phyloP scores from a whole-genome alignment of 805 yeast genomes.

The Teunomyces panamensis region DNA sequence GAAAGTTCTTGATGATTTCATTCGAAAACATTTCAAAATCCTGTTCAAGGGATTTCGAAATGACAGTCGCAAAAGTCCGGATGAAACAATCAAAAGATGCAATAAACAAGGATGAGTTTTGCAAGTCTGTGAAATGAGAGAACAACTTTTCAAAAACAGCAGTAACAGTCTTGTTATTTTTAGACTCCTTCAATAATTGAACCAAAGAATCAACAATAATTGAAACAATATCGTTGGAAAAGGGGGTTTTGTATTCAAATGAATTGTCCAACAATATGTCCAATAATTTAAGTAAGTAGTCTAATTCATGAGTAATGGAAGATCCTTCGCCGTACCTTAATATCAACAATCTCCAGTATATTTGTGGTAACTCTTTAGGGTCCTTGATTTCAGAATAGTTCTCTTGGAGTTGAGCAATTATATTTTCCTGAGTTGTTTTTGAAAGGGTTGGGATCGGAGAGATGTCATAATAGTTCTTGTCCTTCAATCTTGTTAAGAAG shows the following conservation, averaged over 20 bases:
- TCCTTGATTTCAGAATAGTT: constrained; percentile 6
- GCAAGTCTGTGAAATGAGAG: constrained; percentile 20
- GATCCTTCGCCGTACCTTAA: constrained; percentile 35
- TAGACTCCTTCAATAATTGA: constrained; percentile 15
- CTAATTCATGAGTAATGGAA: constrained; percentile 12
- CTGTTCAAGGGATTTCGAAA: background rate
- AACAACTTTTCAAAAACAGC: constrained; percentile 11
- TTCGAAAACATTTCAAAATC: constrained; percentile 12
- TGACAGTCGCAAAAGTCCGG: constrained; percentile 1
- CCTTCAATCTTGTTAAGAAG: constrained; percentile 16
- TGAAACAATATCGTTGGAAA: constrained; percentile 41
- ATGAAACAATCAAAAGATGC: constrained; percentile 31
- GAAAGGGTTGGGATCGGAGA: constrained; percentile 23
- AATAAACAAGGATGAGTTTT: constrained; percentile 37
- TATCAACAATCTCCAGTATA: constrained; percentile 53
- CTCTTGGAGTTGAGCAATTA: constrained; percentile 9
- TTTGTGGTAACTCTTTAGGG: constrained; percentile 25
- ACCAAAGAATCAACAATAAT: constrained; percentile 32
- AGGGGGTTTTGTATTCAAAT: constrained; percentile 14
- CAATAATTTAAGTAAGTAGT: constrained; percentile 15
- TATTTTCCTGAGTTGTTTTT: constrained; percentile 22
- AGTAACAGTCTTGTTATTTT: background rate
- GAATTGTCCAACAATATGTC: constrained; percentile 7
- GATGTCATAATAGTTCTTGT: constrained; percentile 9
- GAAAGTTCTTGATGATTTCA: constrained; percentile 30